Conservation (phyloP, 108 stramenopile species). For the Nitzschia sp. region DNA sequence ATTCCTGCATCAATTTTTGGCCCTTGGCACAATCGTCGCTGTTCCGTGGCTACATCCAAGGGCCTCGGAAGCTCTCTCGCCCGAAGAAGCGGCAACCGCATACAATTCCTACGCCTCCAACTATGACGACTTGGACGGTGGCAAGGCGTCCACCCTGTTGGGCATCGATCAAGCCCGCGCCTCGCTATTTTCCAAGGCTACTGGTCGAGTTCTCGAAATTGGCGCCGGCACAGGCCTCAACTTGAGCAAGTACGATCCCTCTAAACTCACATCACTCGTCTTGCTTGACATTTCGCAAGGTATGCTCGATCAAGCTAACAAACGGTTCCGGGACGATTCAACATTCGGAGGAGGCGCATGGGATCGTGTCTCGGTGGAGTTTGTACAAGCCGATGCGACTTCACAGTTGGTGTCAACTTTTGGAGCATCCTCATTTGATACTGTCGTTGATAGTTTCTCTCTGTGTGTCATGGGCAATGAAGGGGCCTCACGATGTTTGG, state of each 20-base stretch:
- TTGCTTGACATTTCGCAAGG: constrained; percentile 77
- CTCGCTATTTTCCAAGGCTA: constrained; percentile 50
- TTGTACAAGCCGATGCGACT: constrained; percentile 81
- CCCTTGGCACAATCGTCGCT: background rate
- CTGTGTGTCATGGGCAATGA: constrained; percentile 83
- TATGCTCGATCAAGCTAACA: constrained; percentile 70
- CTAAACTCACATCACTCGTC: constrained; percentile 58
- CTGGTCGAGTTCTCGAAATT: constrained; percentile 81
- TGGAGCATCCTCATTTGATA: constrained; percentile 70
- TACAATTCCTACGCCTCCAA: constrained; percentile 78
- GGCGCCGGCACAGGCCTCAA: constrained; percentile 88
- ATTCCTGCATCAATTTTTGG: background rate
- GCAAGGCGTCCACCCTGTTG: constrained; percentile 51
- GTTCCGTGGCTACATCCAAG: background rate
- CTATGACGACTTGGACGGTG: constrained; percentile 85
- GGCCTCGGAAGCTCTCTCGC: constrained; percentile 41
- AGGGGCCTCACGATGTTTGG: constrained; percentile 61
- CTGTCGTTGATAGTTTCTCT: constrained; percentile 84
- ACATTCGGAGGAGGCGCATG: background rate
- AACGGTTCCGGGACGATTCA: constrained; percentile 8
- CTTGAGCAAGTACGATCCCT: constrained; percentile 53
- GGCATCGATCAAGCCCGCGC: constrained; percentile 75
- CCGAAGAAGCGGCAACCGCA: constrained; percentile 57
- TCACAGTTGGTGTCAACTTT: constrained; percentile 55
- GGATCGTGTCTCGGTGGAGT: constrained; percentile 29